phyloP scores from a whole-genome alignment of 306 rosid species.

The Betula pendula region DNA sequence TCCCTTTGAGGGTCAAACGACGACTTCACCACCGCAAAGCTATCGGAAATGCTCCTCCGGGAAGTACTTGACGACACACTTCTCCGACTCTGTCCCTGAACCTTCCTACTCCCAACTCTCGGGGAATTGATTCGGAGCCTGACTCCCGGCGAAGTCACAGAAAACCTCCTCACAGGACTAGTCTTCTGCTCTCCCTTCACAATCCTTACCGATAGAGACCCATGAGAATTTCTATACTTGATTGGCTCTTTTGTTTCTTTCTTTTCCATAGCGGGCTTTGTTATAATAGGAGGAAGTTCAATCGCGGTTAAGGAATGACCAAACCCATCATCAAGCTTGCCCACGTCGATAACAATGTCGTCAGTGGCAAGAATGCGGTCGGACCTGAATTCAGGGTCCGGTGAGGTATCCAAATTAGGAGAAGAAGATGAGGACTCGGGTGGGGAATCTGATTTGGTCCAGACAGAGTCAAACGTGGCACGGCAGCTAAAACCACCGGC shows the following conservation, averaged over 20 bases:
- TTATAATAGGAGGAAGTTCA: slow-evolving; percentile 68
- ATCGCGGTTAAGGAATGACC: slow-evolving; percentile 49
- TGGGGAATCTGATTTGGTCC: slow-evolving; percentile 54
- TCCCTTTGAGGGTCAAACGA: slow-evolving; percentile 83
- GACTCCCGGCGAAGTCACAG: slow-evolving; percentile 61
- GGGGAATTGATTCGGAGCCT: slow-evolving; percentile 70
- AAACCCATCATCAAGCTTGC: slow-evolving; percentile 33
- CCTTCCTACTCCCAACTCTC: slow-evolving; percentile 33
- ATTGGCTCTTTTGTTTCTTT: slow-evolving; percentile 26
- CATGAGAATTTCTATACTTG: slow-evolving; percentile 22
- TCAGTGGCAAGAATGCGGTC: slow-evolving; percentile 62
- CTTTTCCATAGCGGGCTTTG: slow-evolving; percentile 51
- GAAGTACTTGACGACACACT: slow-evolving; percentile 34
- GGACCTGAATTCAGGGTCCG: slow-evolving; percentile 63
- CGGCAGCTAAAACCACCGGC: slow-evolving; percentile 50
- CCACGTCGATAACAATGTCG: slow-evolving; percentile 65
- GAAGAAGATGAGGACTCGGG: slow-evolving; percentile 38
- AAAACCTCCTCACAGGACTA: slow-evolving; percentile 38
- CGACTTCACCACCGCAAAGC: slow-evolving; percentile 82
- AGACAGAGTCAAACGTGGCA: slow-evolving; percentile 53
- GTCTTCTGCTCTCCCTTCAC: slow-evolving; percentile 41
- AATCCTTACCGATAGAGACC: slow-evolving; percentile 39
- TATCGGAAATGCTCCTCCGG: slow-evolving; percentile 58
- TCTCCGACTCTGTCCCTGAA: slow-evolving; percentile 42
- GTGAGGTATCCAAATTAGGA: slow-evolving; percentile 43